Evolutionary conservation across 306 rosid genomes (phyloP), one percentile per base, ranked within the genome.

Genomic region (Inga laurina): DNA sequence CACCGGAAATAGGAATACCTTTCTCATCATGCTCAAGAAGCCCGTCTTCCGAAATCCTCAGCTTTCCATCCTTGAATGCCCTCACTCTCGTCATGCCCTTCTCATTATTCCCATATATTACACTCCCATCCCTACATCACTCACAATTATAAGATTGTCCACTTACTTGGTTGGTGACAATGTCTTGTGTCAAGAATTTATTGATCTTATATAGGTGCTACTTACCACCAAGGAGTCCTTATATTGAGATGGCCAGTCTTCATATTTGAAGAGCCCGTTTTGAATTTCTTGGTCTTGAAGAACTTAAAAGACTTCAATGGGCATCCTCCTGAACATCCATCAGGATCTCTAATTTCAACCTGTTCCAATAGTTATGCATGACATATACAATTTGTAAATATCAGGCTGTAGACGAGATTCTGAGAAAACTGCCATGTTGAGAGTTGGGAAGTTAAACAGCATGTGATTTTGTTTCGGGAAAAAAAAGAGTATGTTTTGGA

Each of bases 201-300:
- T 35, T 35, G 27, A 19, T 37, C 48, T 68, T 68, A 37, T 19
- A 68, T 19, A 37, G n/a, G 57, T 45, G 49, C 46, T 78, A 77
- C 91, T 79, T 87, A 94, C 98, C 98, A 92, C 98, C 98, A 94
- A 72, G 97, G 97, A 73, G 97, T 91, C 81, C 97, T 88, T 27
- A 86, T 88, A 84, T 92, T 94, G 35, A 84, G 76, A 77, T 57
- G 83, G 65, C 92, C 92, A 39, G 44, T 72, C 69, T 88, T 84
- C 44, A 79, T 52, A 34, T 56, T 8, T 48, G 85, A 78, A 19
- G 90, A 84, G 75, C 82, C 87, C 1, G 93, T 85, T 32, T 85
- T 48, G 61, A 88, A 85, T 82, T 80, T 54, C 88, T 84, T 91
- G 65, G 95, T 91, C 91, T 88, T 87, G 32, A 82, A 84, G 83